Evolutionary conservation across 2,329 filamentous ascomycete genomes (phyloP), one percentile per base, ranked within the genome.

Genomic region (Paraconiothyrium sp.): DNA sequence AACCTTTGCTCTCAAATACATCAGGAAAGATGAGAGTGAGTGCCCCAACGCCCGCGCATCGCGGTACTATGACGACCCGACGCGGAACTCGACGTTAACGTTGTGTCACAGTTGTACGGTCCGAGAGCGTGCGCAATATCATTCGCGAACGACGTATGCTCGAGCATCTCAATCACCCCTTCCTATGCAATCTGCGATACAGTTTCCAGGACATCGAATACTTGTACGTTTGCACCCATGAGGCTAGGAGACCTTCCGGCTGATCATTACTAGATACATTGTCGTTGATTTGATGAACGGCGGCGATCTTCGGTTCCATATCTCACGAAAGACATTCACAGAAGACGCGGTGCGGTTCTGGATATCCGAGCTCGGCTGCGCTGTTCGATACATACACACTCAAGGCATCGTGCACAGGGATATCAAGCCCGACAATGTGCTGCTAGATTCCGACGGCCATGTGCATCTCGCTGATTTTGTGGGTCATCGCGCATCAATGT

Each of bases 141-240:
- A 95, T 99, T 76, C 90, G 95, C 71, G 95, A 99, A 84, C 89
- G 95, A 67, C 90, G 94, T 77, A 99, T 99, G 95, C 88, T 99
- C 75, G 94, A 99, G 82, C 93, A 98, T 79, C 87, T 99, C 72
- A 97, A 97, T 78, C 95, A 99, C 76, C 93, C 94, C 30, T 99
- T 98, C 79, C 91, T 99, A 70, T 98, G 94, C 84, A 99, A 99
- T 80, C 84, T 99, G 84, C 92, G 95, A 73, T 99, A 98, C 83
- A 97, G 94, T 81, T 99, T 99, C 78, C 95, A 99, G 81, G 95
- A 99, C 80, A 93, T 98, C 72, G 95, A 99, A 80, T 99, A 99
- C 81, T 91, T 99, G 93, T 97, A 85, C 75, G 92, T 79, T 27
- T 30, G 8, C 16, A 5, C 11, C 16, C 20, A 43, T 14, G 9